These are phyloP conservation scores for Lichtheimia corymbifera DNA, from an alignment of 371 early-diverging fungal species.

Conservation along the genomic window DNA sequence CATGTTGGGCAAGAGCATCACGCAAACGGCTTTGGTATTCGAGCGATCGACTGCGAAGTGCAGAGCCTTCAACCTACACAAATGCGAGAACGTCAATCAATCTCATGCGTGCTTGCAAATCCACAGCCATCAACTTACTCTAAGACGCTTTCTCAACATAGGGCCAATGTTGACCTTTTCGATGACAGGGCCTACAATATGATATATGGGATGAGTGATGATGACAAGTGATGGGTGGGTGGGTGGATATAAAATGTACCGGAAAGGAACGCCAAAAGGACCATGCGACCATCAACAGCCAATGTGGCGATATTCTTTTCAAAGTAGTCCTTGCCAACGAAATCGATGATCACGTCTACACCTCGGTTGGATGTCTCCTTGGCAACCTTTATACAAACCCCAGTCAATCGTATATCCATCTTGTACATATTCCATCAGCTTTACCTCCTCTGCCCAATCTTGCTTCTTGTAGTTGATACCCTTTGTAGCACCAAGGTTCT, in stretches of 20 bases:
- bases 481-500: conserved; percentile 69
- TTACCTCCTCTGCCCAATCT: conserved; percentile 59
- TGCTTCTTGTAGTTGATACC: conserved; percentile 76
- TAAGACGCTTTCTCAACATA: conserved; percentile 67
- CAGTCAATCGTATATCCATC: not conserved
- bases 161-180: conserved; percentile 51
- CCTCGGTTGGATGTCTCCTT: conserved; percentile 63
- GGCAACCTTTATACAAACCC: conserved; percentile 34
- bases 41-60: conserved; percentile 65
- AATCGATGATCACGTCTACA: conserved; percentile 72
- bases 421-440: not conserved
- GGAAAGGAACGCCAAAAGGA: conserved; percentile 67
- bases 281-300: conserved; percentile 76
- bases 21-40: conserved; percentile 63
- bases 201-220: not conserved
- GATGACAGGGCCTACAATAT: conserved; percentile 34
- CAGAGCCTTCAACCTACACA: conserved; percentile 66
- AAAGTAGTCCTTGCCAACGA: conserved; percentile 73
- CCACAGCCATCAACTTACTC: conserved; percentile 28
- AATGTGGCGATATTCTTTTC: conserved; percentile 59
- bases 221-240: not conserved
- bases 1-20: conserved; percentile 48
- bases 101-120: not conserved
- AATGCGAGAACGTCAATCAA: not conserved
- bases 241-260: conserved; percentile 26